Conservation (phyloP, 441 rosid genomes). For the Daphne laureola region DNA sequence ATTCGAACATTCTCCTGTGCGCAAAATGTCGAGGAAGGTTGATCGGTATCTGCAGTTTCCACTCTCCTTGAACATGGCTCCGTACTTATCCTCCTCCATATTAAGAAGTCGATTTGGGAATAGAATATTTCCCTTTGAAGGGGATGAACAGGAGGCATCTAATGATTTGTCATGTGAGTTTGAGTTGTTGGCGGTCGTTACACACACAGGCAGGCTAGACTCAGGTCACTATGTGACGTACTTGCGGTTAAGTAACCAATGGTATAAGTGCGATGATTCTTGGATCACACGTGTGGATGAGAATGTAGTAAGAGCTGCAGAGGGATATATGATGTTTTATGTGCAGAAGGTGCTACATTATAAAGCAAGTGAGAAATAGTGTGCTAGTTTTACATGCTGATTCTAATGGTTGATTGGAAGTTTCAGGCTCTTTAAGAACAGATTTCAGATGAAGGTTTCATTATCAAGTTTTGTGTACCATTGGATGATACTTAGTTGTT, state of each 20-base stretch:
- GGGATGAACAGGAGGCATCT: conserved; percentile 45
- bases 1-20: conserved; percentile 57
- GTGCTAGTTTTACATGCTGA: conserved; percentile 12
- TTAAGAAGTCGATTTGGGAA: conserved; percentile 61
- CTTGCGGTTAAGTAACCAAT: conserved; percentile 49
- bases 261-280: conserved; percentile 81
- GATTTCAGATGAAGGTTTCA: background rate
- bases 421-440: background rate
- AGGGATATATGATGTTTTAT: conserved; percentile 78
- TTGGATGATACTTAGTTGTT: conserved; percentile 10
- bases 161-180: conserved; percentile 51
- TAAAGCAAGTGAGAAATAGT: conserved; percentile 44
- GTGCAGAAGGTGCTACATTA: conserved; percentile 66
- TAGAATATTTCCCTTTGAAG: conserved; percentile 57
- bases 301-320: conserved; percentile 62
- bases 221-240: conserved; percentile 71
- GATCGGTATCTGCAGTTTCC: conserved; percentile 71
- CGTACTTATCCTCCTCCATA: conserved; percentile 67
- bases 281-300: conserved; percentile 69
- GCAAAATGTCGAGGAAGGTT: conserved; percentile 64
- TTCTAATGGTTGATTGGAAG: background rate
- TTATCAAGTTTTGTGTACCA: conserved; percentile 10
- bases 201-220: conserved; percentile 61
- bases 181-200: conserved; percentile 70
- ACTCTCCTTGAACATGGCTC: conserved; percentile 61